These are phyloP conservation scores for Dalbergia cochinchinensis DNA, from an alignment of 306 rosid species.

Conservation along the genomic window DNA sequence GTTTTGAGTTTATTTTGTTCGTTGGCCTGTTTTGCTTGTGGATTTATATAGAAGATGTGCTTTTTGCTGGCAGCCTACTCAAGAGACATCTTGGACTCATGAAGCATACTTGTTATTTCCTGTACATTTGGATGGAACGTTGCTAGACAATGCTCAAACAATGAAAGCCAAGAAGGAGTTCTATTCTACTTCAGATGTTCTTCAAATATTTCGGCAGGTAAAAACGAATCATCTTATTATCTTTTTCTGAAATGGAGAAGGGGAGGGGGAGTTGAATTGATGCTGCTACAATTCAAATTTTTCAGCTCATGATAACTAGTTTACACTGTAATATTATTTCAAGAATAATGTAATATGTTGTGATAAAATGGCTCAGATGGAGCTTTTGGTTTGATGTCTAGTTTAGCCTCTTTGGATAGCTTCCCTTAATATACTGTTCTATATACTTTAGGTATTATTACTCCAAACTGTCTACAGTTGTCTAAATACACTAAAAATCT, in stretches of 20 bases:
- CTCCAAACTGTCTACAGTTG: not conserved
- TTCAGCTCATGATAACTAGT: slow-evolving; percentile 3
- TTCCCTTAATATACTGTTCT: slow-evolving; percentile 2
- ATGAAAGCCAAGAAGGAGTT: slow-evolving; percentile 86
- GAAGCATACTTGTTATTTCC: slow-evolving; percentile 97
- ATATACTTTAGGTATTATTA: slow-evolving; percentile 13
- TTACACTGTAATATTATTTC: not conserved
- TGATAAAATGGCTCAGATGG: slow-evolving; percentile 5
- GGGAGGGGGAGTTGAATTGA: not conserved
- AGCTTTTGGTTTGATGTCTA: not conserved
- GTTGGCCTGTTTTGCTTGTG: slow-evolving; percentile 35
- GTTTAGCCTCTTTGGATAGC: not conserved
- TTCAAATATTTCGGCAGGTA: slow-evolving; percentile 93
- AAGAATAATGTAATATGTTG: not conserved
- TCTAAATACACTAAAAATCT: slow-evolving; percentile 26
- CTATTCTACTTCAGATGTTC: slow-evolving; percentile 88
- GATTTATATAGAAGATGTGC: slow-evolving; percentile 33
- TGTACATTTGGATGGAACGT: slow-evolving; percentile 97
- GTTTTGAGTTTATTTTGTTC: slow-evolving; percentile 1
- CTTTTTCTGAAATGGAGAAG: not conserved
- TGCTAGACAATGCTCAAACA: slow-evolving; percentile 83
- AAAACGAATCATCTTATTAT: slow-evolving; percentile 31
- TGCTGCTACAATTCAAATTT: slow-evolving; percentile 28
- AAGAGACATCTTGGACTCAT: slow-evolving; percentile 89
- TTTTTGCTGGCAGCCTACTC: slow-evolving; percentile 72